Evolutionary conservation across 2,329 filamentous ascomycete species (phyloP).

Genomic region (Torrubiella hemipterigena): DNA sequence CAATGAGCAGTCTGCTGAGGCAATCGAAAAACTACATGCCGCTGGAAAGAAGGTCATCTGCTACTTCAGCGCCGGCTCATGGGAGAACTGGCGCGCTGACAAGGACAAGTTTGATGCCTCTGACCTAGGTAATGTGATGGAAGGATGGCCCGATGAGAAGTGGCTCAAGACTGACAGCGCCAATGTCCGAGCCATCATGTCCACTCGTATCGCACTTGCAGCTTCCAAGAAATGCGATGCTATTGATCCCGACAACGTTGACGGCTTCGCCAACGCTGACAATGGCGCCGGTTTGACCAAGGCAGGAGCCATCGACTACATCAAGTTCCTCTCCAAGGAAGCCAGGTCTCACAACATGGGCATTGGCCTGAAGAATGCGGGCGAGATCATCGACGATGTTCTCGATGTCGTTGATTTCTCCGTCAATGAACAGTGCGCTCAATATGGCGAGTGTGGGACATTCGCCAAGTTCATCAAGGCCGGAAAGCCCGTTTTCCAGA

Average conservation of each 20-base stretch:
- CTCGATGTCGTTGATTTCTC: constrained; percentile 45
- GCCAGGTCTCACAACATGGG: constrained; percentile 42
- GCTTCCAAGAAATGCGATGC: constrained; percentile 51
- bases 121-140: constrained; percentile 45
- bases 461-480: constrained; percentile 46
- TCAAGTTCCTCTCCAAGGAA: constrained; percentile 45
- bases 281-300: constrained; percentile 49
- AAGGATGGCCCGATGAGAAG: constrained; percentile 53
- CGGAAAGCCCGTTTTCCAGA: constrained; percentile 59
- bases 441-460: constrained; percentile 45
- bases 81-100: constrained; percentile 51
- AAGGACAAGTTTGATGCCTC: constrained; percentile 36
- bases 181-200: constrained; percentile 54
- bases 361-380: constrained; percentile 58
- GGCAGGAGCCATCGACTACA: constrained; percentile 42
- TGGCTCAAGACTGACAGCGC: constrained; percentile 52
- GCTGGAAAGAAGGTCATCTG: constrained; percentile 53
- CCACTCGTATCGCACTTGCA: constrained; percentile 44
- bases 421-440: constrained; percentile 57
- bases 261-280: constrained; percentile 49
- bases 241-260: constrained; percentile 60
- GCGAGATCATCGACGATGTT: constrained; percentile 38
- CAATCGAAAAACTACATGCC: constrained; percentile 43
- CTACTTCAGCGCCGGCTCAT: constrained; percentile 64
- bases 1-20: constrained; percentile 36